phyloP scores from a whole-genome alignment of 768 basidiomycete genomes.

The Tylopilus cervinicoccineus region DNA sequence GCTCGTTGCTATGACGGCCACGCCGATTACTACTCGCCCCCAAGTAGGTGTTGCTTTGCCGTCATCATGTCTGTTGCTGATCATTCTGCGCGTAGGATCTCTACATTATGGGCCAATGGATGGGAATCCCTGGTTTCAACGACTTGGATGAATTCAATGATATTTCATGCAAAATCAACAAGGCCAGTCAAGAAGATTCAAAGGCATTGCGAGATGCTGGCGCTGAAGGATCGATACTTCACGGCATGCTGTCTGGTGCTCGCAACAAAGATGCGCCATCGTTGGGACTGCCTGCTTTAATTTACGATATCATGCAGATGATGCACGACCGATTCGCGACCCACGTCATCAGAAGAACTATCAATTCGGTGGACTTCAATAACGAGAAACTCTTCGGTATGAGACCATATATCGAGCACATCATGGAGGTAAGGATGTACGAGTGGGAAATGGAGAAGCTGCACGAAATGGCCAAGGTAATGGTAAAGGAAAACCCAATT shows the following conservation, averaged over 20 bases:
- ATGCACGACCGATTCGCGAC: constrained; percentile 5
- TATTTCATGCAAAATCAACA: not conserved
- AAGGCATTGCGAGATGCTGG: not conserved
- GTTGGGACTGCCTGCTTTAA: not conserved
- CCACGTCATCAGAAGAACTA: not conserved
- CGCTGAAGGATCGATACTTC: not conserved
- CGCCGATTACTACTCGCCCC: not conserved
- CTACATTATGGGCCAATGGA: not conserved
- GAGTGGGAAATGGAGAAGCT: constrained; percentile 4
- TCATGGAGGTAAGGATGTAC: not conserved
- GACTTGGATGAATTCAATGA: not conserved
- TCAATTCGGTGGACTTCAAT: constrained; percentile 1
- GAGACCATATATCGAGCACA: constrained; percentile 3
- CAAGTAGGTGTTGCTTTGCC: not conserved
- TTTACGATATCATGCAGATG: not conserved
- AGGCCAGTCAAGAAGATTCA: not conserved
- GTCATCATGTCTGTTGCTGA: not conserved
- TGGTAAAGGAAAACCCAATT: constrained; percentile 8
- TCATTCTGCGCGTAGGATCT: no score
- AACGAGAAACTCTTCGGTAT: constrained; percentile 4
- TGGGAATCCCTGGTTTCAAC: not conserved
- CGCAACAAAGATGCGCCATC: not conserved
- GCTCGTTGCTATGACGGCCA: not conserved
- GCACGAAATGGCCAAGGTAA: constrained; percentile 6
- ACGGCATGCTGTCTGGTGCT: not conserved